Evolutionary conservation across 2,329 filamentous ascomycete genomes (phyloP), one percentile per base, ranked within the genome.

Genomic region (Pseudohalonectria lignicola): DNA sequence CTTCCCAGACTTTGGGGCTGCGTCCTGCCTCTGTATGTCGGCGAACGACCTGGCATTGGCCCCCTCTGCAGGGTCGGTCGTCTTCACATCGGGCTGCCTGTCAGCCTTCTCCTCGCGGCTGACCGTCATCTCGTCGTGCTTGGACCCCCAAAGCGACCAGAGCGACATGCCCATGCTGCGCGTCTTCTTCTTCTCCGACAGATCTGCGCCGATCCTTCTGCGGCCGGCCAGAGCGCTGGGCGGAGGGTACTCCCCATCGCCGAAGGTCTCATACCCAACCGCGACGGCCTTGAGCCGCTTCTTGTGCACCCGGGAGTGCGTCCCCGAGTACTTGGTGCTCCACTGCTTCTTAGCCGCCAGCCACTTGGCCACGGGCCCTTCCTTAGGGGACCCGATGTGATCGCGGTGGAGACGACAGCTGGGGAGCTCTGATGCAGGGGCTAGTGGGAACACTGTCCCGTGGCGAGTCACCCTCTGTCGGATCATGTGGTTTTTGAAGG

Each of bases 141-240:
- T 93, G 33, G 82, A 88, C 12, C 86, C 87, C 83, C 87, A 93
- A 2, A 81, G 67, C 36, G 79, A 83, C 90, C 90, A 96, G 46
- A 95, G 63, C 3, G 79, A 76, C 56, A 95, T 66, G 7, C 82
- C 85, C 59, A 82, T 75, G 46, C 83, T 87, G 15, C 44, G 48
- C 23, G 61, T 69, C 57, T 67, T 77, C 53, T 71, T 70, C 48
- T 66, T 67, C 44, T 70, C 67, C n/a, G 66, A 56, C 47, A 63
- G 47, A 20, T 34, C 16, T 42, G 66, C 52, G 34, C 64, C 57
- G 26, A 62, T 62, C 45, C 67, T 69, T 41, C 79, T 70, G 41
- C 86, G 67, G 1, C 84, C 83, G 2, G 83, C 87, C 9, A 95
- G 62, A 0, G 92, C 86, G 31, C 82, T 86, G 0, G 87, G 83